Percentiles rank a stretch among this genome's conserved stretches.
Evolutionary conservation across 2,329 filamentous ascomycete genomes (phyloP).

Genomic region (Paecilomyces formosus): DNA sequence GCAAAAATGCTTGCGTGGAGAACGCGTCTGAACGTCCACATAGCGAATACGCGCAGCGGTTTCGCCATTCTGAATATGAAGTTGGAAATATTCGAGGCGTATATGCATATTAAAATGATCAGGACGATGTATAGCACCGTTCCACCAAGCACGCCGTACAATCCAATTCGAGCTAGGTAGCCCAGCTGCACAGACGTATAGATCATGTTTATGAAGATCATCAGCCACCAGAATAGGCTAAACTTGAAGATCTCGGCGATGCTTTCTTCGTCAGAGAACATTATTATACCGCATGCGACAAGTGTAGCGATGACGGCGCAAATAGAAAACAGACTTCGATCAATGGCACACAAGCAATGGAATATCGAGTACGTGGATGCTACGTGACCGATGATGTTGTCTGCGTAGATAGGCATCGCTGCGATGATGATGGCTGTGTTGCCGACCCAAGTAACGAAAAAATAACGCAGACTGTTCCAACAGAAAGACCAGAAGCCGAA

Average conservation of each 20-base stretch:
- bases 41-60: background rate
- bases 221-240: background rate
- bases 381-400: background rate
- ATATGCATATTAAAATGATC: background rate
- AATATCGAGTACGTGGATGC: background rate
- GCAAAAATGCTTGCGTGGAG: background rate
- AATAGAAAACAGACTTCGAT: background rate
- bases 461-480: background rate
- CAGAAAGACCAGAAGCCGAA: background rate
- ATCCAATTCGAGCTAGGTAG: background rate
- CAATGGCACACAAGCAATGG: background rate
- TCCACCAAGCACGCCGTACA: background rate
- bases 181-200: background rate
- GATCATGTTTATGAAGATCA: background rate
- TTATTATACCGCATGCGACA: background rate
- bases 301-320: background rate
- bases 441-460: background rate
- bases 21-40: background rate
- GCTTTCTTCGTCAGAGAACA: background rate
- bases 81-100: background rate
- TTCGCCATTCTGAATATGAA: background rate
- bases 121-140: background rate
- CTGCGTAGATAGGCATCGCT: background rate
- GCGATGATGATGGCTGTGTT: background rate
- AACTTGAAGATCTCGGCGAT: background rate